Evolutionary conservation across 495 filamentous ascomycete species (phyloP), one percentile per base, ranked within the genome.

Genomic region (Podospora anserina): DNA sequence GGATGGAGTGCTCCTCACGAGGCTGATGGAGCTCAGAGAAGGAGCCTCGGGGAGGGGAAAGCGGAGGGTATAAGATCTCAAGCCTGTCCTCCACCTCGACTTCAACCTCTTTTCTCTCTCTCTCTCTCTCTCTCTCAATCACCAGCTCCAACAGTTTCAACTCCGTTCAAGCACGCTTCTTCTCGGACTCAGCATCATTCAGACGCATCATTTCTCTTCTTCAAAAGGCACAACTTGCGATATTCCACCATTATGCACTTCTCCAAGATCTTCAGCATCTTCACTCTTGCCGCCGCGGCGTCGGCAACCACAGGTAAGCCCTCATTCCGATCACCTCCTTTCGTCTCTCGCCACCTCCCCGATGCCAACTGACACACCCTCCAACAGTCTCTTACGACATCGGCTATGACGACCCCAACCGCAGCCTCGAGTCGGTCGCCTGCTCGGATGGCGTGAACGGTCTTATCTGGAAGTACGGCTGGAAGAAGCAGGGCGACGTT

Each of bases 391-490:
- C 83, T 27, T 89, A 86, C 74, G 86, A 88, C 74, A 75, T 74
- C n/a, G 84, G 80, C 74, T 89, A 88, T 78, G 87, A 89, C 69
- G 78, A 84, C 71, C 59, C 61, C 11, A 69, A 63, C 39, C 77
- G 85, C 53, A 80, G 84, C 23, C 73, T 88, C 26, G 77, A 77
- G 16, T 69, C 49, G 9, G 78, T 88, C 11, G 66, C 85, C 59
- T 89, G 88, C 82, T 87, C 84, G 27, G 83, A 88, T 70, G 88
- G 88, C 61, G 32, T 63, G 44, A 88, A 88, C 78, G 87, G 88
- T 44, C 80, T 89, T 66, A 85, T 82, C 64, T 84, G 82, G 62
- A 79, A 82, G 67, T 84, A 83, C 70, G 81, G 77, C 73, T 79
- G 83, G 71, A 65, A 78, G 44, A 80, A 78, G 2, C 82, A 84